These are phyloP conservation scores for Sporobolomyces roseus DNA, from an alignment of 768 basidiomycete genomes.

Conservation along the genomic window DNA sequence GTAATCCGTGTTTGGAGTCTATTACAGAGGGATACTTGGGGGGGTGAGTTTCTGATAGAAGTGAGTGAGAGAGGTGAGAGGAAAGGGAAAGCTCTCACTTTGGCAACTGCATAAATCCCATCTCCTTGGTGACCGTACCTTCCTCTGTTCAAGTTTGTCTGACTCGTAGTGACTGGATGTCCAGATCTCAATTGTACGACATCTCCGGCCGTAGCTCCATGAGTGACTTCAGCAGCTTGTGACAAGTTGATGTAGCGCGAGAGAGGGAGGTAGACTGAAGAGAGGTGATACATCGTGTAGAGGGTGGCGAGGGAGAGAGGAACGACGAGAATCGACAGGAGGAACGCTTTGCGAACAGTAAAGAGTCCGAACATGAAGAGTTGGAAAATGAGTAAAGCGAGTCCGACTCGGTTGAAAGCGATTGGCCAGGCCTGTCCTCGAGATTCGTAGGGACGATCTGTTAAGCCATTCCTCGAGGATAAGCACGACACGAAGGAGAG, in stretches of 20 bases:
- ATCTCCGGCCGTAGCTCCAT: slow-evolving; percentile 58
- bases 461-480: no score
- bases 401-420: slow-evolving; percentile 84
- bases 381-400: slow-evolving; percentile 88
- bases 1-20: slow-evolving; percentile 50
- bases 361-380: slow-evolving; percentile 89
- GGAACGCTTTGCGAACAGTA: slow-evolving; percentile 61
- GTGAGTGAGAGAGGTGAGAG: slow-evolving; percentile 28
- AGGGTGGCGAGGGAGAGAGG: slow-evolving; percentile 73
- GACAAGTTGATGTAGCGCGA: slow-evolving; percentile 80
- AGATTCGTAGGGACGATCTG: slow-evolving; percentile 89
- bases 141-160: slow-evolving; percentile 80
- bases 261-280: slow-evolving; percentile 64
- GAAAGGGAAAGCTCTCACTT: slow-evolving; percentile 62
- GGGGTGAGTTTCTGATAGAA: neutral
- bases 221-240: slow-evolving; percentile 66
- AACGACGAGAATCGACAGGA: slow-evolving; percentile 61
- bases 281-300: slow-evolving; percentile 75
- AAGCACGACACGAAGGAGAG: neutral
- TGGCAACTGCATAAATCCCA: slow-evolving; percentile 88
- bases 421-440: slow-evolving; percentile 97
- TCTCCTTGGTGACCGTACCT: slow-evolving; percentile 92
- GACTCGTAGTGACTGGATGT: slow-evolving; percentile 81
- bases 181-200: slow-evolving; percentile 69
- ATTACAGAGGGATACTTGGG: no score